phyloP scores from a whole-genome alignment of 2,329 filamentous ascomycete species.

The Fusarium domesticum region DNA sequence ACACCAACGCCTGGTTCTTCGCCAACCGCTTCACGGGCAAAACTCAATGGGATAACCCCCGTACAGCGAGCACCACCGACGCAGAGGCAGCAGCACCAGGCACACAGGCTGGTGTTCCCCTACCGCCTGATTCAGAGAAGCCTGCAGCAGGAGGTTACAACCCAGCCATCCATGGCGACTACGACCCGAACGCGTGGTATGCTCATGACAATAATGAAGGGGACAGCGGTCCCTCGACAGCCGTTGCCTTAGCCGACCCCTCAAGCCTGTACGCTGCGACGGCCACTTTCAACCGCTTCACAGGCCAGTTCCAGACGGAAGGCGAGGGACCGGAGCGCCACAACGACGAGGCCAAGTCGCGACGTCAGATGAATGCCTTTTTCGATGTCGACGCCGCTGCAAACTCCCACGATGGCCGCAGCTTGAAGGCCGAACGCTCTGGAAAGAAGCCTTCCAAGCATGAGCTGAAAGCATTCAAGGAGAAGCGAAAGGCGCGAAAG shows the following conservation, averaged over 20 bases:
- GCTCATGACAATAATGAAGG: constrained; percentile 56
- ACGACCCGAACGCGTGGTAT: constrained; percentile 95
- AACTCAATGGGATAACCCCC: constrained; percentile 84
- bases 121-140: constrained; percentile 35
- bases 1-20: constrained; percentile 72
- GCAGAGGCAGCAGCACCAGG: constrained; percentile 30
- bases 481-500: constrained; percentile 84
- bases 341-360: constrained; percentile 83
- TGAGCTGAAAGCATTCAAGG: constrained; percentile 87
- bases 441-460: constrained; percentile 80
- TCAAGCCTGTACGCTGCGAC: constrained; percentile 60
- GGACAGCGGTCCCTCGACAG: constrained; percentile 29
- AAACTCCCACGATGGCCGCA: constrained; percentile 84
- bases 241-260: constrained; percentile 35
- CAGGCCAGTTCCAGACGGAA: constrained; percentile 72
- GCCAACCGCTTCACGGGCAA: constrained; percentile 74
- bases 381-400: constrained; percentile 95
- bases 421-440: constrained; percentile 85
- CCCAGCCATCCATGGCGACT: constrained; percentile 91
- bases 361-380: constrained; percentile 86
- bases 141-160: constrained; percentile 76
- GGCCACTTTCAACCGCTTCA: constrained; percentile 88
- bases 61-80: constrained; percentile 53
- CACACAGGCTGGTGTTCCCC: constrained; percentile 27
- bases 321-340: constrained; percentile 70